phyloP scores from a whole-genome alignment of 345 rosid genomes.

The Syzygium jambos region DNA sequence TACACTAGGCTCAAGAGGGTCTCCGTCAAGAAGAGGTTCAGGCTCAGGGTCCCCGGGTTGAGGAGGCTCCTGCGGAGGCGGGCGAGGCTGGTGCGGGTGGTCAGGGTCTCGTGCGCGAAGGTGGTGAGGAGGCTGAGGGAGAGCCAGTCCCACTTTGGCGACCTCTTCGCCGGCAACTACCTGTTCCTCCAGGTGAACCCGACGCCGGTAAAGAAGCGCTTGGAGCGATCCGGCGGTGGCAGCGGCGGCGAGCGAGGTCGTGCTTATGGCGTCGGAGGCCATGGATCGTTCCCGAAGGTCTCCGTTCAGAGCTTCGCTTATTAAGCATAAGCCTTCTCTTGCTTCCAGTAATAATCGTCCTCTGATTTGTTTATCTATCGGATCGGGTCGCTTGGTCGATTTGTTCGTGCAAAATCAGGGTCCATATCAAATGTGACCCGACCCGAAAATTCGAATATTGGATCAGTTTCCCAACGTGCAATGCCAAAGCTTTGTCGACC shows the following conservation, averaged over 20 bases:
- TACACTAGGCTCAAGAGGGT: conserved; percentile 28
- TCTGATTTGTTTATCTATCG: not conserved
- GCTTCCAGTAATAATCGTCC: not conserved
- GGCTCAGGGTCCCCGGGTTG: conserved; percentile 33
- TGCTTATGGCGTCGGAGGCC: not conserved
- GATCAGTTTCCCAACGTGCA: not conserved
- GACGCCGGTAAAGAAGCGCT: not conserved
- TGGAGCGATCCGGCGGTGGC: not conserved
- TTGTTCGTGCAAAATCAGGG: not conserved
- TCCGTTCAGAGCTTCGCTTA: not conserved
- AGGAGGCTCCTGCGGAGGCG: conserved; percentile 11
- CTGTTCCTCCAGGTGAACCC: conserved; percentile 19
- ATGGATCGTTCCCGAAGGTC: not conserved
- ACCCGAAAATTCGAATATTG: not conserved
- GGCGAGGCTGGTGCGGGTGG: conserved; percentile 1
- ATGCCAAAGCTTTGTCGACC: not conserved
- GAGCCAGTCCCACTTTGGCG: conserved; percentile 10
- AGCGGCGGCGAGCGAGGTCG: not conserved
- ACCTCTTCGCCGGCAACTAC: conserved; percentile 19
- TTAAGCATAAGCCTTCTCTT: not conserved
- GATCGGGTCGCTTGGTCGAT: not conserved
- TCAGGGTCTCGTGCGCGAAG: conserved; percentile 1
- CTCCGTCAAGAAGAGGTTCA: conserved; percentile 35
- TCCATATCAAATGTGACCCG: not conserved
- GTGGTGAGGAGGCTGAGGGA: conserved; percentile 14